Percentiles rank a stretch among this genome's conserved stretches.
Evolutionary conservation across 495 filamentous ascomycete genomes (phyloP).

Genomic region (Penicillium goetzii): DNA sequence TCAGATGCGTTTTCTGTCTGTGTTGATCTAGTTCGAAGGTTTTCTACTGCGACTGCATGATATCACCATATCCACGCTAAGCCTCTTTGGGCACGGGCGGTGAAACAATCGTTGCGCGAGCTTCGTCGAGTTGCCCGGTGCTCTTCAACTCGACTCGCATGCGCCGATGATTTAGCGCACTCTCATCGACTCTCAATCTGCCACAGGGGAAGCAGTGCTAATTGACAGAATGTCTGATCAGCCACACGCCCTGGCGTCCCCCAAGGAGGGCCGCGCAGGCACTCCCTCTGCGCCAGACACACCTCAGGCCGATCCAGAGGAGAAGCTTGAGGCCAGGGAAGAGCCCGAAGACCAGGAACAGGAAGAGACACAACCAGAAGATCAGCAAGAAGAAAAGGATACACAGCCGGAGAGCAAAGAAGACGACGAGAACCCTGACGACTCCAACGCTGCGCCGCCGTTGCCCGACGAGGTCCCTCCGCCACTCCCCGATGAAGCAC

Average conservation of each 20-base stretch:
- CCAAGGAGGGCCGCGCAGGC: constrained; percentile 1
- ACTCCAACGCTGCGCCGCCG: constrained; percentile 46
- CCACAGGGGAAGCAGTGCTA: constrained; percentile 5
- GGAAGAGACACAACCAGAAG: constrained; percentile 14
- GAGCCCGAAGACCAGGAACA: constrained; percentile 17
- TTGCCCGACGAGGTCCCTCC: constrained; percentile 55
- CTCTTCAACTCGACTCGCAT: neutral
- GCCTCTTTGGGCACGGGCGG: constrained; percentile 8
- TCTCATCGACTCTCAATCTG: neutral
- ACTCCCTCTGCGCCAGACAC: constrained; percentile 13
- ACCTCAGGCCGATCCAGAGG: constrained; percentile 12
- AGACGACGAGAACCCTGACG: constrained; percentile 26
- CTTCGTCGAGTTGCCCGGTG: constrained; percentile 3
- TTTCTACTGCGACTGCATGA: neutral
- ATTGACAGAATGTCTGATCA: constrained; percentile 25
- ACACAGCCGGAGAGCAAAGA: constrained; percentile 19
- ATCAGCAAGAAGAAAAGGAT: constrained; percentile 19
- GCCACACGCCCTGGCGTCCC: constrained; percentile 3
- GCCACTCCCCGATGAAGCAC: constrained; percentile 57
- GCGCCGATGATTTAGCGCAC: constrained; percentile 1
- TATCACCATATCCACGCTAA: neutral
- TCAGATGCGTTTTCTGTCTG: neutral
- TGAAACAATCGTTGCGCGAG: constrained; percentile 4
- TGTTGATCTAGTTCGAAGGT: neutral
- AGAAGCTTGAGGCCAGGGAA: constrained; percentile 18